Evolutionary conservation across 2,329 filamentous ascomycete species (phyloP), one percentile per base, ranked within the genome.

Genomic region (Nigrospora osmanthi): DNA sequence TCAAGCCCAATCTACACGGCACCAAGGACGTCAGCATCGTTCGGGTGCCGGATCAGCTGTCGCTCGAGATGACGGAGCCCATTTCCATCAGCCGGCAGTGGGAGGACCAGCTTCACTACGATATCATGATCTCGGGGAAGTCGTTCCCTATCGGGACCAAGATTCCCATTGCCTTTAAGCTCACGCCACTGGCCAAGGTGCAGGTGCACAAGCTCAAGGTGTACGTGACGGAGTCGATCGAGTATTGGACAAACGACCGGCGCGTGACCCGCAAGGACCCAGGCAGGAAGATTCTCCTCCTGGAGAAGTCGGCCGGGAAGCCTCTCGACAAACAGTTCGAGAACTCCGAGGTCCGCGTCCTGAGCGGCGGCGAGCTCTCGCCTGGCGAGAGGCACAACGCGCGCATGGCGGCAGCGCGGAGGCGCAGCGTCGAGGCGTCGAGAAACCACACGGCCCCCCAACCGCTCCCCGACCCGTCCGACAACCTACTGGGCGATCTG

Each of bases 21-120:
- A 76, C 72, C 37, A 88, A 89, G 60, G 89, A 95, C 62, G 82
- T 96, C 3, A 78, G 77, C 10, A 80, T 96, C 40, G 88, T 95
- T 43, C 83, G 90, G 38, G 82, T 93, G 4, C 90, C 90, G 0
- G 81, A 91, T 40, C 89, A 95, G 64, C 80, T 89, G 38, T 95
- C 89, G 0, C 71, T 95, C 19, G 90, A 96, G 63, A 89, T 89
- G 63, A 85, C 89, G 23, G 90, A 96, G 60, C 90, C 90, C 3
- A 95, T 96, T 56, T 91, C 89, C 11, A 95, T 96, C 58, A 91
- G 87, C 52, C 76, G 90, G 16, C 89, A 88, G 50, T 96, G 90
- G 90, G 90, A 96, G 61, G 89, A 96, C 54, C 90, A 95, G 58
- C 72, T 96, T 31, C 89, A 94, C 58, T 96, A 96, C 66, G 90